phyloP scores from a whole-genome alignment of 768 basidiomycete genomes.

The Coprinopsis cinerea region DNA sequence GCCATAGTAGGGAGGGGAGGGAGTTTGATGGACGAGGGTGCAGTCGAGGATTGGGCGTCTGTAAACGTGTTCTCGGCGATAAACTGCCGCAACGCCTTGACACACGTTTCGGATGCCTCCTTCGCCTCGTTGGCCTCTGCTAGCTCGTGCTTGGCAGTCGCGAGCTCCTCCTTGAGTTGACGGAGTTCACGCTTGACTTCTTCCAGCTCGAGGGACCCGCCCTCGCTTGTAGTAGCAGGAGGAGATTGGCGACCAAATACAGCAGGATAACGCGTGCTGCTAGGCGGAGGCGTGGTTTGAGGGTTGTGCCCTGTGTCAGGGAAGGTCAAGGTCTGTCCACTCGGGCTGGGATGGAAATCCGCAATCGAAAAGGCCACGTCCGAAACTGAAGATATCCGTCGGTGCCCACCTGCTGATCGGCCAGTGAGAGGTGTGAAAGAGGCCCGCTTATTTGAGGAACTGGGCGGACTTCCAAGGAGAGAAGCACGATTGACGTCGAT shows the following conservation, averaged over 20 bases:
- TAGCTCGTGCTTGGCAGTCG: conserved; percentile 55
- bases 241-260: conserved; percentile 51
- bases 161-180: conserved; percentile 51
- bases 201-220: conserved; percentile 44
- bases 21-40: conserved; percentile 27
- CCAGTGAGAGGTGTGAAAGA: conserved; percentile 74
- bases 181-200: conserved; percentile 55
- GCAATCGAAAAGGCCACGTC: conserved; percentile 39
- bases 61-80: conserved; percentile 73
- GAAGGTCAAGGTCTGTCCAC: conserved; percentile 26
- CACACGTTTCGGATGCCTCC: conserved; percentile 82
- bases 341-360: conserved; percentile 31
- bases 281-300: conserved; percentile 18
- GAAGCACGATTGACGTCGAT: conserved; percentile 52
- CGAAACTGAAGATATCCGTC: conserved; percentile 71
- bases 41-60: conserved; percentile 14
- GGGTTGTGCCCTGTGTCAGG: conserved; percentile 28
- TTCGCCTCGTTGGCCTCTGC: conserved; percentile 55
- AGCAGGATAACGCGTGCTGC: conserved; percentile 30
- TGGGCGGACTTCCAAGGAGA: conserved; percentile 35
- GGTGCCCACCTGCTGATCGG: conserved; percentile 44
- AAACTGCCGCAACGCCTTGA: conserved; percentile 76
- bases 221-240: conserved; percentile 25
- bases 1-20: conserved; percentile 37
- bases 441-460: conserved; percentile 52